Percentiles rank a stretch among this genome's conserved stretches.
Conservation (phyloP, 257 asterid species). For the Jacaranda mimosifolia region DNA sequence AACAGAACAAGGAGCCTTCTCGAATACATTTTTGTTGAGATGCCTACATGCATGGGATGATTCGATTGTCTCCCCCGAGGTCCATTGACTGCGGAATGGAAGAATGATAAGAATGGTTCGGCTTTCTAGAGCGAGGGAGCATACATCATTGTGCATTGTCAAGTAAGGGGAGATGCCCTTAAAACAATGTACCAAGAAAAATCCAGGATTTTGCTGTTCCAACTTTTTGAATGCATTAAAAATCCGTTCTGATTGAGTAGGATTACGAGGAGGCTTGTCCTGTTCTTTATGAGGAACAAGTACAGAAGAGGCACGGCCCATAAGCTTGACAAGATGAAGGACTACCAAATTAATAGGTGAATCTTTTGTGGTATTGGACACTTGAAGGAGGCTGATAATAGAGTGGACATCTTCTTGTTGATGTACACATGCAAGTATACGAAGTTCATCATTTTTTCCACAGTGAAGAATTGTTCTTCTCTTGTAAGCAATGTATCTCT, state of each 20-base stretch:
- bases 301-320: slow-evolving; percentile 63
- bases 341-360: slow-evolving; percentile 56
- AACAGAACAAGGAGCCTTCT: slow-evolving; percentile 72
- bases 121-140: slow-evolving; percentile 60
- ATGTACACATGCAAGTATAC: slow-evolving; percentile 64
- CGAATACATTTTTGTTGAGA: slow-evolving; percentile 56
- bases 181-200: slow-evolving; percentile 47
- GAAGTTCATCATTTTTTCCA: slow-evolving; percentile 59
- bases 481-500: slow-evolving; percentile 63
- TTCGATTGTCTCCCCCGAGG: slow-evolving; percentile 41
- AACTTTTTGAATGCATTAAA: slow-evolving; percentile 53
- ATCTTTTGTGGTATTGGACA: slow-evolving; percentile 53
- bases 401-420: slow-evolving; percentile 59
- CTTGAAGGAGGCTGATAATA: slow-evolving; percentile 59
- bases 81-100: slow-evolving; percentile 55
- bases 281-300: slow-evolving; percentile 51
- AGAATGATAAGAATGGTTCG: slow-evolving; percentile 57
- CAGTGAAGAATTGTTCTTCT: slow-evolving; percentile 64
- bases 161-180: slow-evolving; percentile 64
- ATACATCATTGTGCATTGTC: slow-evolving; percentile 67
- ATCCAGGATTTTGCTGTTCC: slow-evolving; percentile 48
- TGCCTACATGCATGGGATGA: slow-evolving; percentile 51
- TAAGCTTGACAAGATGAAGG: slow-evolving; percentile 68
- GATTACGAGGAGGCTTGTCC: slow-evolving; percentile 41
- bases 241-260: slow-evolving; percentile 58